These are phyloP conservation scores for Miscanthus sacchariflorus DNA, from an alignment of 202 grass and related monocot genomes.

Conservation along the genomic window DNA sequence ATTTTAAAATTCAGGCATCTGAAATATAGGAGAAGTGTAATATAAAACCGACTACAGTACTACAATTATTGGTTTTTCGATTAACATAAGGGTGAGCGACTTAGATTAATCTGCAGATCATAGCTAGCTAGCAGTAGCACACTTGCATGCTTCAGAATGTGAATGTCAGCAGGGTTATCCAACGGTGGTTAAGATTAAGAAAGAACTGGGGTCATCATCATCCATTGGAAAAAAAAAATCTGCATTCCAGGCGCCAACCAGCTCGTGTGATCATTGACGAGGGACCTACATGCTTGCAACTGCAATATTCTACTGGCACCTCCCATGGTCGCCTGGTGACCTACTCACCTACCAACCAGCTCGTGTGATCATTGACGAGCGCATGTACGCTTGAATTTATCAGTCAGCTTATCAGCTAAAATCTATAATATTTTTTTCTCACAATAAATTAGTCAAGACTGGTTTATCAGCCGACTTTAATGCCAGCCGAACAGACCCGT, in stretches of 20 bases:
- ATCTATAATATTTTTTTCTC: no score
- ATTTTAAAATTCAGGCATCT: no score
- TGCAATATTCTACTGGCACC: slow-evolving; percentile 21
- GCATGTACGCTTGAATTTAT: no score
- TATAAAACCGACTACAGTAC: background rate
- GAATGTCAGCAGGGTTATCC: slow-evolving; percentile 5
- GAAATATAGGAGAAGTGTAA: background rate
- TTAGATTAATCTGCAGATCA: background rate
- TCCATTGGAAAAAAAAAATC: background rate
- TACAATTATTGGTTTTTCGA: background rate
- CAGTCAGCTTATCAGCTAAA: no score
- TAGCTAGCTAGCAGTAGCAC: background rate
- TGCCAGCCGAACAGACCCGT: no score
- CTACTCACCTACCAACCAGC: background rate
- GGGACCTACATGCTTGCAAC: slow-evolving; percentile 27
- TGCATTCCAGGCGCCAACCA: slow-evolving; percentile 41
- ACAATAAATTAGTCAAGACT: no score
- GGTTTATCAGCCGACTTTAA: no score
- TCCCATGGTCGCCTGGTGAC: slow-evolving; percentile 30
- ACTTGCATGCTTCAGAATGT: background rate
- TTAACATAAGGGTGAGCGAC: background rate
- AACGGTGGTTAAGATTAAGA: background rate
- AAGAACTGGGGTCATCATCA: background rate
- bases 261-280: slow-evolving; percentile 24
- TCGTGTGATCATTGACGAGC: no score